phyloP scores from a whole-genome alignment of 2,329 filamentous ascomycete genomes.

The Epichloe sylvatica region DNA sequence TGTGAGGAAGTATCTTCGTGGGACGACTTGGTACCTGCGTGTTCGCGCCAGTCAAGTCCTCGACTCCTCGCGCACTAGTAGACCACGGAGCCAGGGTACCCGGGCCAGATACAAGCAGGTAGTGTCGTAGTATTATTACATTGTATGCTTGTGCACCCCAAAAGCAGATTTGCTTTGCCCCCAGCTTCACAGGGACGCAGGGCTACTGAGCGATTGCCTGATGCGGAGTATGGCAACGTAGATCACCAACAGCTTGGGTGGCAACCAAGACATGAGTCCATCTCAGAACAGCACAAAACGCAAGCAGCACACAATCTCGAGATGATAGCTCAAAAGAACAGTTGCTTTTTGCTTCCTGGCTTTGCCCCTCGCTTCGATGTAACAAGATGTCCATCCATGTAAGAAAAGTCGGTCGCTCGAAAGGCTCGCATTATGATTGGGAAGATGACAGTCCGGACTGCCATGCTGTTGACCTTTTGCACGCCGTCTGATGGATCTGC shows the following conservation, averaged over 20 bases:
- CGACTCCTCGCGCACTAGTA: background rate
- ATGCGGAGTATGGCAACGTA: background rate
- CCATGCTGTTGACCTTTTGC: background rate
- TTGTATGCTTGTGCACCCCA: background rate
- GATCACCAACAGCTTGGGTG: slow-evolving; percentile 1
- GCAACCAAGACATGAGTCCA: background rate
- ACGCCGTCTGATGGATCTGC: background rate
- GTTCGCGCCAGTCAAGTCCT: background rate
- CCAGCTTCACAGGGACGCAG: background rate
- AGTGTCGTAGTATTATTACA: background rate
- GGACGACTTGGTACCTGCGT: slow-evolving; percentile 1
- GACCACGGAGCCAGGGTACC: background rate
- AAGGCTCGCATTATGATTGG: no score
- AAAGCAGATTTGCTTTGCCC: background rate
- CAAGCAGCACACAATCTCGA: background rate
- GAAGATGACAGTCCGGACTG: background rate
- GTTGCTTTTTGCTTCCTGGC: background rate
- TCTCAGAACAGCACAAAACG: background rate
- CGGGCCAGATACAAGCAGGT: background rate
- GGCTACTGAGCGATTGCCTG: background rate
- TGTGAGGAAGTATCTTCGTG: slow-evolving; percentile 1
- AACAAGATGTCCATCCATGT: background rate
- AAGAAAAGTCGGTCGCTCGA: background rate
- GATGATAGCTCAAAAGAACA: background rate
- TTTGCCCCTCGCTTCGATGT: slow-evolving; percentile 1